A percentile compares a stretch with the other conserved stretches of the same genome.
Conservation (phyloP, 805 yeast species). For the Cyberlindnera petersonii region DNA sequence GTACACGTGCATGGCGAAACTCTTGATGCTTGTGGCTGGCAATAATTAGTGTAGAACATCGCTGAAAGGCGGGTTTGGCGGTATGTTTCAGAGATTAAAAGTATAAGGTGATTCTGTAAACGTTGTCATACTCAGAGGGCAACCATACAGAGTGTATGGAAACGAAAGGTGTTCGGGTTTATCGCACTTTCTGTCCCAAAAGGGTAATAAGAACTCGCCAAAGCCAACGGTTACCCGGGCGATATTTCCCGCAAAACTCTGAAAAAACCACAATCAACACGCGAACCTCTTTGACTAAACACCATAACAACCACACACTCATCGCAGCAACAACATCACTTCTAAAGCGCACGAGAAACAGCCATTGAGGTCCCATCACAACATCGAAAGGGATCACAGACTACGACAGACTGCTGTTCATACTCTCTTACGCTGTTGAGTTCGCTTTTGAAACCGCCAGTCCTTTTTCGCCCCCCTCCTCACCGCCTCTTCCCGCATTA, state of each 20-base stretch:
- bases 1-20: background rate
- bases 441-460: background rate
- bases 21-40: background rate
- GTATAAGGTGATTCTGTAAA: no score
- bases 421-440: background rate
- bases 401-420: background rate
- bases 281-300: slow-evolving; percentile 15
- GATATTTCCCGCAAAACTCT: slow-evolving; percentile 6
- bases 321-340: background rate
- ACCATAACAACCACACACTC: slow-evolving; percentile 8
- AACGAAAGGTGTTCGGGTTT: slow-evolving; percentile 2
- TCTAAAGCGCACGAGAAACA: background rate
- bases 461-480: background rate
- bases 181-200: background rate
- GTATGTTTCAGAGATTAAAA: no score
- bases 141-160: no score
- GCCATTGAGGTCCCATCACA: slow-evolving; percentile 4
- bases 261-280: slow-evolving; percentile 14
- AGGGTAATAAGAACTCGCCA: slow-evolving; percentile 3
- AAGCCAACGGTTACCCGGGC: slow-evolving; percentile 3
- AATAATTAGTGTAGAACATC: no score
- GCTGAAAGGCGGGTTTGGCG: no score
- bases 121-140: no score
- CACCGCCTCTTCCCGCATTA: slow-evolving; percentile 4
- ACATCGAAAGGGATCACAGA: background rate